Conservation (phyloP, 2,329 filamentous ascomycete species). For the Aspergillus hortae region DNA sequence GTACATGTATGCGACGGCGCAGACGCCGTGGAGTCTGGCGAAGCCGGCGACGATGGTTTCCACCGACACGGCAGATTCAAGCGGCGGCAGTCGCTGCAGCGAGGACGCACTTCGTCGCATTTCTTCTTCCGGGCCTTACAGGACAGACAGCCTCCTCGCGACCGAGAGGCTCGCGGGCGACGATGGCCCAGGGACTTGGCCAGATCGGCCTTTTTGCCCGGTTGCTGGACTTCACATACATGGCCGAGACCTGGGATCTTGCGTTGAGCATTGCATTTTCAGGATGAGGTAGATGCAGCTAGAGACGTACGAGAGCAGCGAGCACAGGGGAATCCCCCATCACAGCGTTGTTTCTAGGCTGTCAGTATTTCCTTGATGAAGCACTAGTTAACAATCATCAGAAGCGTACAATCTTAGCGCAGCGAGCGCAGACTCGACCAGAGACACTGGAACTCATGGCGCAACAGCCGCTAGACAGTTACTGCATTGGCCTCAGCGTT, state of each 20-base stretch:
- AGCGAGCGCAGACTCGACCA: neutral
- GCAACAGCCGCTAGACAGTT: neutral
- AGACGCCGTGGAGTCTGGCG: slow-evolving; percentile 3
- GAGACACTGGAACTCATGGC: neutral
- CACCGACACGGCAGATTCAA: slow-evolving; percentile 22
- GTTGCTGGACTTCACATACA: slow-evolving; percentile 17
- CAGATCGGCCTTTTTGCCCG: slow-evolving; percentile 1
- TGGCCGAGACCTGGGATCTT: slow-evolving; percentile 19
- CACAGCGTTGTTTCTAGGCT: slow-evolving; percentile 26
- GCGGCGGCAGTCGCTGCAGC: slow-evolving; percentile 24
- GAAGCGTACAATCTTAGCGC: neutral
- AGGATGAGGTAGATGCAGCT: neutral
- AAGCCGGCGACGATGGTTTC: slow-evolving; percentile 5
- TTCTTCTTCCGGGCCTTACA: slow-evolving; percentile 28
- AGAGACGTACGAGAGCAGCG: slow-evolving; percentile 20
- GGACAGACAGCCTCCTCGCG: slow-evolving; percentile 22
- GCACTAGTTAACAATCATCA: neutral
- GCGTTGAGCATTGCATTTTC: neutral
- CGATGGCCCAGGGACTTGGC: slow-evolving; percentile 5
- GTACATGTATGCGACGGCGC: neutral
- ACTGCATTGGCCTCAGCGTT: neutral
- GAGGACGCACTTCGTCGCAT: slow-evolving; percentile 21
- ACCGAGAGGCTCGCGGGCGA: slow-evolving; percentile 22
- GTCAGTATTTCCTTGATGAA: neutral
- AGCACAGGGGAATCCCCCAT: slow-evolving; percentile 21